Evolutionary conservation across 2,329 filamentous ascomycete genomes (phyloP), one percentile per base, ranked within the genome.

Genomic region (Conoideocrella luteorostrata): DNA sequence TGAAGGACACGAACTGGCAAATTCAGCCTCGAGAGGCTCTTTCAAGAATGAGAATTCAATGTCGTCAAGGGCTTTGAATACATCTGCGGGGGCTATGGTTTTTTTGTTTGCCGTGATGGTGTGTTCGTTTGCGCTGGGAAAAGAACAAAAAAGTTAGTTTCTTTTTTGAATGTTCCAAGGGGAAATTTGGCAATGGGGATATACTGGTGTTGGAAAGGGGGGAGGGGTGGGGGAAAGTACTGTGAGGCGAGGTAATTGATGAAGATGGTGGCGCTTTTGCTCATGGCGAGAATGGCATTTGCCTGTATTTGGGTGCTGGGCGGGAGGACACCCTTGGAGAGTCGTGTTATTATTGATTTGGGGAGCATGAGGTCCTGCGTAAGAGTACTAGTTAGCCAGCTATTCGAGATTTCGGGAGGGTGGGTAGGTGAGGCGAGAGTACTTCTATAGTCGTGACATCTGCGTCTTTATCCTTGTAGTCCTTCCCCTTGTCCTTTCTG

Each of bases 271-370:
- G 87, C 84, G 63, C 84, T 86, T 66, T 90, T 90, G 52, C 79
- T 84, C 68, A 93, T 75, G 9, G 86, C 87, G 41, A 88, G 66
- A 43, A 90, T 77, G 33, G 87, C 87, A 67, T 89, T 88, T 57
- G 82, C 86, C 61, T 91, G 86, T 39, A 91, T 86, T 64, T 88
- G 84, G 5, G 86, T 90, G 59, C 89, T 89, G 5, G 85, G 74
- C 1, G 87, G 86, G 5, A 93, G 69, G 5, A 88, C 85, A 32
- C 85, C 84, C 67, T 91, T 91, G 32, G 86, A 84, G 26, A 93
- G 73, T 43, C 86, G 75, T 42, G 84, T 85, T 52, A 91, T 82
- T 65, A 91, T 88, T 6, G 85, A 88, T 58, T 87, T 88, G 24
- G 87, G 87, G 12, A 93, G 72, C 48, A 74, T 82, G 45, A 90